These are phyloP conservation scores for Septoria petroselini DNA, from an alignment of 2,329 filamentous ascomycete species.

Conservation along the genomic window DNA sequence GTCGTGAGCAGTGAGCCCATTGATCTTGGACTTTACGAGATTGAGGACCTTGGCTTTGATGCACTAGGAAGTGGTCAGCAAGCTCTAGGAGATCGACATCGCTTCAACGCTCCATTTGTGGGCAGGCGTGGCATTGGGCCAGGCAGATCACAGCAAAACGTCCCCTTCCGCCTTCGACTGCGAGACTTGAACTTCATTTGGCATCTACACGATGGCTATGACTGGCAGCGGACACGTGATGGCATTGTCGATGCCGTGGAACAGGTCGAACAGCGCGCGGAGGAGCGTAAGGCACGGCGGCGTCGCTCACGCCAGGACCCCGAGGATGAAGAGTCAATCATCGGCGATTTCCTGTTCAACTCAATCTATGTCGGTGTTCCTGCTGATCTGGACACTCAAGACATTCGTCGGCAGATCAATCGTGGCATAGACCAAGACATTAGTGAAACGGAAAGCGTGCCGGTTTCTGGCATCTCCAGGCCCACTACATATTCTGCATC, in stretches of 20 bases:
- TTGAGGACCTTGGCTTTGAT: constrained; percentile 38
- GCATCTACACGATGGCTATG: constrained; percentile 97
- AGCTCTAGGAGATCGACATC: constrained; percentile 32
- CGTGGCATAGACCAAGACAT: constrained; percentile 78
- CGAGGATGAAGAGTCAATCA: constrained; percentile 78
- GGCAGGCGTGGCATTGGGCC: neutral
- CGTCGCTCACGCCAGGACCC: constrained; percentile 53
- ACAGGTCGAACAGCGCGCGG: constrained; percentile 77
- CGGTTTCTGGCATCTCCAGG: constrained; percentile 62
- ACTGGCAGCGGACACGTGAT: constrained; percentile 86
- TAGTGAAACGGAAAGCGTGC: constrained; percentile 86
- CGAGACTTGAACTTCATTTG: constrained; percentile 91
- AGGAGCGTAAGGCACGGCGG: constrained; percentile 64
- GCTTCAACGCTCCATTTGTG: constrained; percentile 34
- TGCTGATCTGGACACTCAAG: constrained; percentile 72
- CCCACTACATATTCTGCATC: constrained; percentile 50
- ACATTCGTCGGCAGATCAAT: constrained; percentile 81
- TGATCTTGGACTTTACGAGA: constrained; percentile 33
- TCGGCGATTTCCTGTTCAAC: constrained; percentile 96
- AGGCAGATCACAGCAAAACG: constrained; percentile 5
- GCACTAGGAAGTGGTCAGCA: constrained; percentile 30
- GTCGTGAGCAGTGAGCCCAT: constrained; percentile 21
- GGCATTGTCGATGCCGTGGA: constrained; percentile 84
- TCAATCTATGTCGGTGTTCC: constrained; percentile 97
- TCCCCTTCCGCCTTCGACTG: constrained; percentile 68